Evolutionary conservation across 441 rosid species (phyloP), one percentile per base, ranked within the genome.

Genomic region (Corymbia citriodora): DNA sequence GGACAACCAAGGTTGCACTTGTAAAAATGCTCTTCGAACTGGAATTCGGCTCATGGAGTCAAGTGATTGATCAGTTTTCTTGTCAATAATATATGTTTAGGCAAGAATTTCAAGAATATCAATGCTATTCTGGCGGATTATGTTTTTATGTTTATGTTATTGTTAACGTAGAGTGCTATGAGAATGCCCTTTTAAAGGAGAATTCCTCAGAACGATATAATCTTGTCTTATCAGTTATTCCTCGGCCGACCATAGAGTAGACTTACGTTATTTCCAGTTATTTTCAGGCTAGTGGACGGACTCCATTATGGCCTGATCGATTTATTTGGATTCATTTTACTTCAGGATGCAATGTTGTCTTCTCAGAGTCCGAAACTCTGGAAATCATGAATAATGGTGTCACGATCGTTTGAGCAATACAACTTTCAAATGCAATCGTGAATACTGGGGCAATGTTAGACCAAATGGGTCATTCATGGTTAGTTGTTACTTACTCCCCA

Each of bases 351-450:
- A 96, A 96, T 92, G 99, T 96, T 86, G 93, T 97, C 85, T 94
- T 98, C 45, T 95, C 93, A 81, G 96, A 96, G 25, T 92, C 95
- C 55, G 94, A 93, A 72, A 89, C 90, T 54, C 92, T 96, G 17
- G 96, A 96, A 90, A 96, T 96, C 54, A 92, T 98, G 50, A 97
- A 98, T 90, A 99, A 96, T 91, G 99, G 99, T 88, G 96, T 98
- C 72, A 96, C 99, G 68, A 97, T 97, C 89, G 96, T 97, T 87
- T 93, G 91, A 92, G 93, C 99, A 10, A 97, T 97, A 68, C 96
- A 96, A 90, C 29, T 97, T 50, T 45, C 96, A 7, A 99, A 96
- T 93, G 63, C 98, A 49, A 94, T 93, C 65, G 96, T 95, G 94
- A 96, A 97, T 88, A 94, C 94, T 85, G 99, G 99, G 88, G 99